A percentile compares a stretch with the other conserved stretches of the same genome.
Evolutionary conservation across 345 rosid species (phyloP).

Genomic region (Bruguiera gymnorhiza): DNA sequence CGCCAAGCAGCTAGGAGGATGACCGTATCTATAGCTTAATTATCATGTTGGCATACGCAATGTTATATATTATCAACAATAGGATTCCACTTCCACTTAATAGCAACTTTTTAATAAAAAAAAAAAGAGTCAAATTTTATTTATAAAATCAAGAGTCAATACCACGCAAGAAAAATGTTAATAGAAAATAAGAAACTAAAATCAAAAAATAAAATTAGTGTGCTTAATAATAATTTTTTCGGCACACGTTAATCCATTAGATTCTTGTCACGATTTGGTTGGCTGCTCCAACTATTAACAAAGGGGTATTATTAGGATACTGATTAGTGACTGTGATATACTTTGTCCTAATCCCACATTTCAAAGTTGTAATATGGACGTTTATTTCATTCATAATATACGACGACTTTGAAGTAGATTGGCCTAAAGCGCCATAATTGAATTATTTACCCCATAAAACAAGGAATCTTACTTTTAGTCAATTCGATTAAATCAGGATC

Average conservation of each 20-base stretch:
- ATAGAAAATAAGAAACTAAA: no score
- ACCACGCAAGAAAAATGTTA: no score
- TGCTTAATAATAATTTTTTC: neutral
- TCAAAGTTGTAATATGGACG: slow-evolving; percentile 15
- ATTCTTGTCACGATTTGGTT: slow-evolving; percentile 15
- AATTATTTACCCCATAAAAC: neutral
- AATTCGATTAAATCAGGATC: no score
- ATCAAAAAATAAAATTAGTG: no score
- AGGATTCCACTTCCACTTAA: slow-evolving; percentile 26
- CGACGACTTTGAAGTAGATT: neutral
- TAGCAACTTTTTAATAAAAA: neutral
- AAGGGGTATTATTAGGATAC: neutral
- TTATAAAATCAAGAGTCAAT: no score
- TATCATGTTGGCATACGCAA: slow-evolving; percentile 7
- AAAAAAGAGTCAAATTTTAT: no score
- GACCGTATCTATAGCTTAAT: slow-evolving; percentile 1
- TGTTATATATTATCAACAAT: neutral
- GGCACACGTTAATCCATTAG: slow-evolving; percentile 24
- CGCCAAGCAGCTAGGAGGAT: slow-evolving; percentile 45
- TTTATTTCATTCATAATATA: slow-evolving; percentile 4
- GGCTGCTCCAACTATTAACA: neutral
- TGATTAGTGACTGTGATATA: neutral
- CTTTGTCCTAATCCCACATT: slow-evolving; percentile 11
- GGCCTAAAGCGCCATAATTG: neutral
- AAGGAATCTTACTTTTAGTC: no score